phyloP scores from a whole-genome alignment of 441 rosid genomes.

The Brassica balearica region DNA sequence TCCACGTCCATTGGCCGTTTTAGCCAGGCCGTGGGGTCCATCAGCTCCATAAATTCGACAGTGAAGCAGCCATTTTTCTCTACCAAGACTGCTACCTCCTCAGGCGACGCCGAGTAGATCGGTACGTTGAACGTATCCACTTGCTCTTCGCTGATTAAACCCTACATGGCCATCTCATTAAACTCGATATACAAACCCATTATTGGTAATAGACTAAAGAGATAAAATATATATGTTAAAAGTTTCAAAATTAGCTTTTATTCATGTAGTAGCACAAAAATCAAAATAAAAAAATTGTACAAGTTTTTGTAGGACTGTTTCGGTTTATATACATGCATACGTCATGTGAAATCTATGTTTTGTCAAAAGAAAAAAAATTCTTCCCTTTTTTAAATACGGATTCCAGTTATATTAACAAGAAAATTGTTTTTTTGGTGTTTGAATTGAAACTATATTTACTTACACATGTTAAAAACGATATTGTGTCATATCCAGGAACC shows the following conservation, averaged over 20 bases:
- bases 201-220: background rate
- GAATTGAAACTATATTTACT: no score
- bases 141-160: slow-evolving; percentile 47
- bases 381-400: no score
- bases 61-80: slow-evolving; percentile 48
- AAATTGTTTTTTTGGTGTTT: no score
- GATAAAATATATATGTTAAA: background rate
- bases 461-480: background rate
- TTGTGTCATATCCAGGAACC: background rate
- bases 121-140: slow-evolving; percentile 58
- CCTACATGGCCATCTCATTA: slow-evolving; percentile 42
- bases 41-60: slow-evolving; percentile 49
- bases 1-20: slow-evolving; percentile 35
- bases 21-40: slow-evolving; percentile 43
- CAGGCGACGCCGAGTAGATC: slow-evolving; percentile 49
- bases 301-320: background rate
- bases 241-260: background rate
- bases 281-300: background rate
- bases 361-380: background rate
- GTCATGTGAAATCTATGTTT: background rate
- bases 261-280: background rate
- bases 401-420: no score
- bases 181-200: slow-evolving; percentile 1
- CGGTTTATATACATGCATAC: background rate
- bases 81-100: slow-evolving; percentile 48